These are phyloP conservation scores for Candida adriatica DNA, from an alignment of 805 yeast genomes.

Conservation along the genomic window DNA sequence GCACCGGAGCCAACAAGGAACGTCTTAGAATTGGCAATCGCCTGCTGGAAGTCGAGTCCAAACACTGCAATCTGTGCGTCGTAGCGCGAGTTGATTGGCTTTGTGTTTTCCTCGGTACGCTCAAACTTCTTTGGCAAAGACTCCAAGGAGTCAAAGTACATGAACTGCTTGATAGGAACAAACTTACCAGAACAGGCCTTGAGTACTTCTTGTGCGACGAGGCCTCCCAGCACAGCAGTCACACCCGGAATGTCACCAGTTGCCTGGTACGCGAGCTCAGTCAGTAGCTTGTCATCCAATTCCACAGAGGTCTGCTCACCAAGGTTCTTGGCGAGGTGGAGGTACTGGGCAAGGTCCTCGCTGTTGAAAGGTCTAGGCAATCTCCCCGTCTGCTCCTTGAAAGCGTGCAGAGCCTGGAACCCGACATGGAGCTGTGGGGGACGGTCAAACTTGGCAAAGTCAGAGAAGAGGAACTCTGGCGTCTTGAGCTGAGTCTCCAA, in stretches of 20 bases:
- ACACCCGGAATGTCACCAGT: conserved; percentile 89
- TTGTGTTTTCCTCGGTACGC: conserved; percentile 65
- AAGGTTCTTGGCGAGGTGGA: conserved; percentile 53
- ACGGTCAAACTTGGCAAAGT: conserved; percentile 90
- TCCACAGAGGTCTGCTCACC: conserved; percentile 50
- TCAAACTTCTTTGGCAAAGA: conserved; percentile 66
- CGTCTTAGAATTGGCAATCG: conserved; percentile 67
- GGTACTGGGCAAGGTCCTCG: conserved; percentile 64
- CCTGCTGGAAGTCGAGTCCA: conserved; percentile 71
- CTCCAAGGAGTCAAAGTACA: conserved; percentile 92
- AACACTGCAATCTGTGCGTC: conserved; percentile 95
- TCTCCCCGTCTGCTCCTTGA: conserved; percentile 48
- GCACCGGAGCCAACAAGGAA: conserved; percentile 98
- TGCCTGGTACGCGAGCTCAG: conserved; percentile 75
- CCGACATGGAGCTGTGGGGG: conserved; percentile 89
- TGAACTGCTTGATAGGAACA: conserved; percentile 85
- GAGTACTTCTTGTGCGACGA: conserved; percentile 93
- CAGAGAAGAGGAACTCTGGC: conserved; percentile 80
- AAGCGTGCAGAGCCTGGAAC: conserved; percentile 81
- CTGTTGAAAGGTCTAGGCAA: conserved; percentile 74
- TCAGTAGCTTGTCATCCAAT: conserved; percentile 58
- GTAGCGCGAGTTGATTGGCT: conserved; percentile 75
- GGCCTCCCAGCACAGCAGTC: conserved; percentile 87
- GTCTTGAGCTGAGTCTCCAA: conserved; percentile 55
- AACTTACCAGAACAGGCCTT: conserved; percentile 95